Evolutionary conservation across 257 asterid species (phyloP), one percentile per base, ranked within the genome.

Genomic region (Salvia rosmarinus): DNA sequence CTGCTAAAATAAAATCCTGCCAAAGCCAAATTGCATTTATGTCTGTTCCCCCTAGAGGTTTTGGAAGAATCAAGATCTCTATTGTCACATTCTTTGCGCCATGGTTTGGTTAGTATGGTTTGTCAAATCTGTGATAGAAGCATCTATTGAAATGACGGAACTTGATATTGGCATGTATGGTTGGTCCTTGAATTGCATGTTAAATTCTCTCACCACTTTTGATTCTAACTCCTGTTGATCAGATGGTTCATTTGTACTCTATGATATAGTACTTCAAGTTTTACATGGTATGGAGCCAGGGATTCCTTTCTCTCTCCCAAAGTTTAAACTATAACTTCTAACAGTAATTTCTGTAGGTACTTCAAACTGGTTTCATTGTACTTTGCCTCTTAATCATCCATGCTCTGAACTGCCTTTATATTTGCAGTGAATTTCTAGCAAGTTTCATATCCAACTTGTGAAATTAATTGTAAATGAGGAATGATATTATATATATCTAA

Each of bases 321-420:
- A 56, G 2, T 56, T 21, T 56, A 11, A 3, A 4, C 2, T 28
- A 21, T 9, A 40, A 4, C 12, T 9, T 32, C 43, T 57, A 17
- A 8, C 34, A 23, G 42, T 20, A 25, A 42, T 23, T 35, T 64
- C 13, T 64, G 7, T 42, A 42, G 70, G 51, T 3, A 42, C 43
- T 11, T 64, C 8, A 21, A 13, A 28, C 23, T 23, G 58, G 40
- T 65, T 25, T 62, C 44, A 19, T 47, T 47, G 30, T 51, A 11
- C 47, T 62, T 39, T 34, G 37, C 34, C 28, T 40, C 39, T 35
- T 11, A 12, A 20, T 43, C 58, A 43, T 28, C 34, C 2, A 49
- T 28, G 46, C 44, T 47, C 46, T 66, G 42, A 25, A 49, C 47
- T 66, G 46, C 19, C 67, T 70, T 43, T 5, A 4, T 43, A 32